Percentiles rank a stretch among this genome's conserved stretches.
Evolutionary conservation across 139 green algal genomes (phyloP).

Genomic region (Mesotaenium endlicherianum): DNA sequence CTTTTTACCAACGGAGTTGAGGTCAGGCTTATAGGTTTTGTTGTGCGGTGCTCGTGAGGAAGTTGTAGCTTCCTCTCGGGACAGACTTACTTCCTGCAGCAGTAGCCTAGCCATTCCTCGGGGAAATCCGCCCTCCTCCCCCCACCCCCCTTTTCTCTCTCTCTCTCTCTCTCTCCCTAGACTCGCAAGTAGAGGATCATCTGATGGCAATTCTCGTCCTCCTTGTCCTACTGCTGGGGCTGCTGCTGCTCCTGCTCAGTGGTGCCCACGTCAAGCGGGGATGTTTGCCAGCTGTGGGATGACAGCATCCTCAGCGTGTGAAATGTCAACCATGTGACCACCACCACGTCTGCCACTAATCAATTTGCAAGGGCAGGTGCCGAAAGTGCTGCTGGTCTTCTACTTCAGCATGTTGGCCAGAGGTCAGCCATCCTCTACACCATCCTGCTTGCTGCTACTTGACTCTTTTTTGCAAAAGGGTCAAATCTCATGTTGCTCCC

Average conservation of each 20-base stretch:
- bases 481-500: too few species aligned
- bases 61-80: too few species aligned
- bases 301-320: slow-evolving; percentile 34
- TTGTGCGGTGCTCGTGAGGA: too few species aligned
- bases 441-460: too few species aligned
- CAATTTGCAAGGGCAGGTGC: background rate
- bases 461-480: too few species aligned
- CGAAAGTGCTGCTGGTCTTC: background rate
- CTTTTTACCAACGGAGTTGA: too few species aligned
- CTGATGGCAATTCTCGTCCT: background rate
- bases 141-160: background rate
- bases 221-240: background rate
- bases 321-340: slow-evolving; percentile 10
- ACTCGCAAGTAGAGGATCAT: background rate
- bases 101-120: too few species aligned
- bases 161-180: background rate
- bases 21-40: too few species aligned
- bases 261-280: slow-evolving; percentile 1
- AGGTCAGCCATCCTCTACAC: background rate
- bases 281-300: slow-evolving; percentile 36
- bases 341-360: too few species aligned
- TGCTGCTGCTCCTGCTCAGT: background rate
- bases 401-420: slow-evolving; percentile 19
- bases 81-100: too few species aligned
- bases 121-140: too few species aligned